Percentiles rank a stretch among this genome's conserved stretches.
Conservation (phyloP, 148 eudicot genomes). For the Polygonum maritimum region DNA sequence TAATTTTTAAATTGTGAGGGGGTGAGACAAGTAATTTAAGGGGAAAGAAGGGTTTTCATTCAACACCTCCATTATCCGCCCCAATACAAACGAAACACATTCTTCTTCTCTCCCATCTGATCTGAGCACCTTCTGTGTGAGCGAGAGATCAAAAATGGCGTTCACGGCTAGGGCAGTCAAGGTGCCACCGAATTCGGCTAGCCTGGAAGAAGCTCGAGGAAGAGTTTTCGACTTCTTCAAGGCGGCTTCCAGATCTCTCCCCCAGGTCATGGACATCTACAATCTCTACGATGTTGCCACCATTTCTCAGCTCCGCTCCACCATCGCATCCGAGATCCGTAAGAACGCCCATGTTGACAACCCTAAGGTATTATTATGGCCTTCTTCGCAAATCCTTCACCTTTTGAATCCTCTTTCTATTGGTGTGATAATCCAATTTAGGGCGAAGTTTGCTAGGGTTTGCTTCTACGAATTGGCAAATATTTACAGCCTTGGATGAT, state of each 20-base stretch:
- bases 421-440: neutral
- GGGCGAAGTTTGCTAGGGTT: slow-evolving; percentile 1
- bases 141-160: slow-evolving; percentile 24
- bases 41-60: neutral
- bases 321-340: slow-evolving; percentile 68
- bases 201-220: slow-evolving; percentile 52
- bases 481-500: neutral
- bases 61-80: neutral
- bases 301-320: slow-evolving; percentile 69
- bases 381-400: neutral
- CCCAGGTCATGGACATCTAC: slow-evolving; percentile 76
- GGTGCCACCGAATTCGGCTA: slow-evolving; percentile 69
- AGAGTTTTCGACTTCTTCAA: slow-evolving; percentile 70
- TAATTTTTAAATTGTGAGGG: neutral
- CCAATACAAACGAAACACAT: neutral
- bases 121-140: neutral
- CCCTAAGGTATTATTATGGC: slow-evolving; percentile 46
- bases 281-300: slow-evolving; percentile 58
- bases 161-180: slow-evolving; percentile 34
- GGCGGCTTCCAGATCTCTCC: slow-evolving; percentile 70
- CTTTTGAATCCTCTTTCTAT: neutral
- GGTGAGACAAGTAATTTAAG: neutral
- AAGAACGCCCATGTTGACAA: slow-evolving; percentile 53
- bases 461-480: neutral
- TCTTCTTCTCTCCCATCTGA: neutral